Percentiles rank a stretch among this genome's conserved stretches.
Evolutionary conservation across 106 monocot species (phyloP).

Genomic region (Gastrodia elata): DNA sequence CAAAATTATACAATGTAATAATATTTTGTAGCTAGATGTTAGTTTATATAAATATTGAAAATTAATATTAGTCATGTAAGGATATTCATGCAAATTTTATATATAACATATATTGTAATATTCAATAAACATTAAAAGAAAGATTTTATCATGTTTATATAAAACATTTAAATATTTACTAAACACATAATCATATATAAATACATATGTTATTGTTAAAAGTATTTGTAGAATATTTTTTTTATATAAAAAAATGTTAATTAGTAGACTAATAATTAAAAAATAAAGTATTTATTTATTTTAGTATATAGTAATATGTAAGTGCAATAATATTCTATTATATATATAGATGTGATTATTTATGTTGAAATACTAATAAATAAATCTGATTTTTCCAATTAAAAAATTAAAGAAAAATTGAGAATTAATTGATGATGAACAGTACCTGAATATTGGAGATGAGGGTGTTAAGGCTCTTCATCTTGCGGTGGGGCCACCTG

Average conservation of each 20-base stretch:
- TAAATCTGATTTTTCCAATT: neutral
- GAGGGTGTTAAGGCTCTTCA: slow-evolving; percentile 82
- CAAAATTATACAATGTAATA: neutral
- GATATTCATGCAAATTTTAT: too few relatives aligned
- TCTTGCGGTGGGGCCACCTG: slow-evolving; percentile 84
- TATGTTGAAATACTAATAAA: neutral
- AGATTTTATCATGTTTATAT: too few relatives aligned
- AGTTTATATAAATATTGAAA: neutral
- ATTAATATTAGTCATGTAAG: too few relatives aligned
- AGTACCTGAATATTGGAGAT: slow-evolving; percentile 58
- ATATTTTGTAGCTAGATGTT: neutral
- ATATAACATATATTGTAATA: too few relatives aligned
- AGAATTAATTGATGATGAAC: neutral
- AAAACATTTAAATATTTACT: too few relatives aligned
- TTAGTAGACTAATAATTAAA: neutral
- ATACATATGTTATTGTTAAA: too few relatives aligned
- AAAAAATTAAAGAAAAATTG: neutral
- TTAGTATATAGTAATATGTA: neutral
- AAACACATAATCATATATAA: too few relatives aligned
- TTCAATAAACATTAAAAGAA: too few relatives aligned
- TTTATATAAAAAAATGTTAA: neutral
- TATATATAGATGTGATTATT: neutral
- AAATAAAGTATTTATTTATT: neutral
- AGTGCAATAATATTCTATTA: neutral
- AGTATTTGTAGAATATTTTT: too few relatives aligned